phyloP scores from a whole-genome alignment of 164 flowering plant species.

The Tetracentron sinense region DNA sequence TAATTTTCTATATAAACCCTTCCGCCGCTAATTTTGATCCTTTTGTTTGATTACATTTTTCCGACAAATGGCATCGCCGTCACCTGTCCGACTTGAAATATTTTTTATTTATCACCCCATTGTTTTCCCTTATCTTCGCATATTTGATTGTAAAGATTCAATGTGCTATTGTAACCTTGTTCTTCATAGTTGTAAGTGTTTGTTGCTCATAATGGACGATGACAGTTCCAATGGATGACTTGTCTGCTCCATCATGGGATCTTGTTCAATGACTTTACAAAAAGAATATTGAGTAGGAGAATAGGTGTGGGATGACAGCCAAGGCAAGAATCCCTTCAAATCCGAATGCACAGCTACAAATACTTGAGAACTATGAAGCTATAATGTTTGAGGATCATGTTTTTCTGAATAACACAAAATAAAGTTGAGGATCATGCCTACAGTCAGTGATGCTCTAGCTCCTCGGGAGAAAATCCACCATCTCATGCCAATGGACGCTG shows the following conservation, averaged over 20 bases:
- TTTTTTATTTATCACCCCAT: no score
- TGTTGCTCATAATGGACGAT: conserved; percentile 45
- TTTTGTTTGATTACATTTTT: no score
- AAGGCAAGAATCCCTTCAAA: conserved; percentile 76
- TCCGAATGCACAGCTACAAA: conserved; percentile 82
- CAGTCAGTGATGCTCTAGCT: no score
- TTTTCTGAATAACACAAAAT: conserved; percentile 79
- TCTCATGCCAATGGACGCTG: no score
- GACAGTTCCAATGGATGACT: conserved; percentile 74
- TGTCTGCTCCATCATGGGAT: conserved; percentile 60
- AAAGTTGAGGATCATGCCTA: no score
- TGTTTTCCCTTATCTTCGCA: no score
- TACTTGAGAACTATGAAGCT: conserved; percentile 92
- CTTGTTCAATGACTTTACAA: conserved; percentile 69
- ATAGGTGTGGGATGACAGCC: conserved; percentile 60
- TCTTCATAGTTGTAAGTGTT: conserved; percentile 2
- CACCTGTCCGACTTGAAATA: no score
- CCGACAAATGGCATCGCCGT: no score
- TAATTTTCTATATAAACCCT: no score
- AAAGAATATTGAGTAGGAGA: conserved; percentile 83
- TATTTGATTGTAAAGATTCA: no score
- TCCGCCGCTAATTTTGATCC: no score
- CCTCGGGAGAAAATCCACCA: no score
- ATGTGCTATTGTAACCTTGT: conserved; percentile 3
- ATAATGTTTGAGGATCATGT: conserved; percentile 83